Evolutionary conservation across 2,329 filamentous ascomycete genomes (phyloP), one percentile per base, ranked within the genome.

Genomic region (Fusarium citri): DNA sequence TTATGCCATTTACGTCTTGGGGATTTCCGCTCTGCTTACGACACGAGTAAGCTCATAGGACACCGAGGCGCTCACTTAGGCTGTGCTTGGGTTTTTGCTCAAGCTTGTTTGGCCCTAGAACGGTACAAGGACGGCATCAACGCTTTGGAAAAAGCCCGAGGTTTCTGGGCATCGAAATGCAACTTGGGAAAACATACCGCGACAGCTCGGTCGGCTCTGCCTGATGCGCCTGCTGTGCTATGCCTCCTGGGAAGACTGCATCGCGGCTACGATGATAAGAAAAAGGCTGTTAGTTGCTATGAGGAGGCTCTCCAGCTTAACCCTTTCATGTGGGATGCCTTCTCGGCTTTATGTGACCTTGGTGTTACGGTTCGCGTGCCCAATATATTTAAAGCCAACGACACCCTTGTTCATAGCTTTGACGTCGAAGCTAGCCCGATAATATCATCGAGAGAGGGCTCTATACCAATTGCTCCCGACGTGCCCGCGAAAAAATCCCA

Each of bases 281-380:
- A 92, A 73, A 94, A 93, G 79, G 94, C 96, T 10, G 89, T 95
- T 18, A 88, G 92, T 71, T 94, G 89, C 78, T 98, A 96, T 77
- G 94, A 97, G 72, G 94, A 97, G 64, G 89, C 94, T 8, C 83
- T 99, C 74, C 97, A 94, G 80, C 80, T 90, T 57, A 99, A 98
- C 76, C 94, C 96, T 3, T 95, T 98, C 80, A 96, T 97, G 88
- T 99, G 96, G 96, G 96, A 99, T 83, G 94, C 95, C 1, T 98
- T 98, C 75, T 90, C 91, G 23, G 91, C 89, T 18, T 86, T 99
- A 10, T 97, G 94, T 78, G 94, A 98, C 76, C 93, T 88, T 90
- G 93, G 93, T 6, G 91, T 94, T 46, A 90, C 90, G 71, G 86
- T 98, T 57, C 90, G 92, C 59, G 89, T 96, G 12, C 87, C 90